Evolutionary conservation across 345 rosid genomes (phyloP), one percentile per base, ranked within the genome.

Genomic region (Litchi chinensis): DNA sequence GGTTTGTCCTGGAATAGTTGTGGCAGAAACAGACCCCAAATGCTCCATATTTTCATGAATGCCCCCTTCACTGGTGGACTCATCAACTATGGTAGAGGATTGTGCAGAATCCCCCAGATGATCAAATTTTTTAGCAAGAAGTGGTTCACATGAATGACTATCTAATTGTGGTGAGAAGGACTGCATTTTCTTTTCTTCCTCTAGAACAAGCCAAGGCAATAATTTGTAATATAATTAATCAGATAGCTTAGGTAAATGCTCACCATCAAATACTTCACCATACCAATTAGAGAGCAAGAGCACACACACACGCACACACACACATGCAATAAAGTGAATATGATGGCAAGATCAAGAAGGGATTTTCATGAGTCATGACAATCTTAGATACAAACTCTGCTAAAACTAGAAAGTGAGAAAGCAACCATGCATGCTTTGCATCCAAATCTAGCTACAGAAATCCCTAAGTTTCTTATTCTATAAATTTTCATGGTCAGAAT

Each of bases 131-230:
- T 75, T 83, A 75, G 64, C 74, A 50, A 75, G 70, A 68, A 79
- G 79, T 0, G 72, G 40, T 68, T 24, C 79, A 75, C 71, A 57
- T 3, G 71, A 44, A 76, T 40, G 87, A 78, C 68, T 13, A 77
- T 81, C 87, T 66, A 92, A 70, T 80, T 89, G 95, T 1, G 95
- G 95, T 6, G 98, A 92, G 79, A 89, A 93, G 37, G 0, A 37
- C 16, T 12, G 80, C 8, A 0, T 16, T 56, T 21, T 10, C 82
- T 79, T 78, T 79, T 95, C 98, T 68, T 92, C 93, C 85, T 77
- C 97, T 95, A 89, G 11, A 83, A 70, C 73, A 86, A 52, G 65
- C 44, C 76, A 74, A 70, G 37, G 12, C 48, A 78, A 77, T 8
- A 71, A 8, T 39, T 9, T 5, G 62, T 16, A 43, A 67, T 37